Evolutionary conservation across 495 filamentous ascomycete genomes (phyloP).

Genomic region (Thozetella sp.): DNA sequence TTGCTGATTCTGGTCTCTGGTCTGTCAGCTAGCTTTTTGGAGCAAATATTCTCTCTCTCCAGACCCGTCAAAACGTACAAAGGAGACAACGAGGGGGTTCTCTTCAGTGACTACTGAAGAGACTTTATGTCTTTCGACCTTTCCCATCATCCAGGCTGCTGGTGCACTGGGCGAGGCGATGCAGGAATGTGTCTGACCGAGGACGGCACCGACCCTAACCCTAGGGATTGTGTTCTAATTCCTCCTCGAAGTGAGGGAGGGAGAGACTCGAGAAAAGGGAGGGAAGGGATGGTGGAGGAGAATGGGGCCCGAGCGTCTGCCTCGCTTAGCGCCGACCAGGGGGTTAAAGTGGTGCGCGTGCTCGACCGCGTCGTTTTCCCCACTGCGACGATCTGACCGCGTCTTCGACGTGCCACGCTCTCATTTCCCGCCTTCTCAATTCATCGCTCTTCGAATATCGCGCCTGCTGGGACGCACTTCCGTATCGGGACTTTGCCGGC

Average conservation of each 20-base stretch:
- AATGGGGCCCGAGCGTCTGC: background rate
- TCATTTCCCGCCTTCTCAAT: constrained; percentile 11
- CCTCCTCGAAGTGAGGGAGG: background rate
- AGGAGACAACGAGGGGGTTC: no score
- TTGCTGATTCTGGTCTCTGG: no score
- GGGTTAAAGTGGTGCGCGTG: background rate
- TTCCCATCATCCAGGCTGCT: no score
- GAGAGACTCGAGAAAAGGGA: background rate
- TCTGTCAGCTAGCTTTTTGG: no score
- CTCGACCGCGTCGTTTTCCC: background rate
- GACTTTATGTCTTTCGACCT: no score
- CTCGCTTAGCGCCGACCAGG: background rate
- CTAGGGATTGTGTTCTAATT: no score
- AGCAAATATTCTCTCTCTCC: no score
- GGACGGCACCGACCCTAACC: no score
- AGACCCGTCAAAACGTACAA: no score
- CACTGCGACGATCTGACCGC: constrained; percentile 15
- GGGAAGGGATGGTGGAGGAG: background rate
- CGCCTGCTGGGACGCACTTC: constrained; percentile 1
- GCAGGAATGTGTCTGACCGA: no score
- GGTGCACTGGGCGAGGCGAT: no score
- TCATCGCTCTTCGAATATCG: background rate
- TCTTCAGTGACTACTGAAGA: no score
- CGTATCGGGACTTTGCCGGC: background rate
- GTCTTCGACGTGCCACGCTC: constrained; percentile 26